Conservation (phyloP, 2,329 filamentous ascomycete species). For the Cladosporium sp. region DNA sequence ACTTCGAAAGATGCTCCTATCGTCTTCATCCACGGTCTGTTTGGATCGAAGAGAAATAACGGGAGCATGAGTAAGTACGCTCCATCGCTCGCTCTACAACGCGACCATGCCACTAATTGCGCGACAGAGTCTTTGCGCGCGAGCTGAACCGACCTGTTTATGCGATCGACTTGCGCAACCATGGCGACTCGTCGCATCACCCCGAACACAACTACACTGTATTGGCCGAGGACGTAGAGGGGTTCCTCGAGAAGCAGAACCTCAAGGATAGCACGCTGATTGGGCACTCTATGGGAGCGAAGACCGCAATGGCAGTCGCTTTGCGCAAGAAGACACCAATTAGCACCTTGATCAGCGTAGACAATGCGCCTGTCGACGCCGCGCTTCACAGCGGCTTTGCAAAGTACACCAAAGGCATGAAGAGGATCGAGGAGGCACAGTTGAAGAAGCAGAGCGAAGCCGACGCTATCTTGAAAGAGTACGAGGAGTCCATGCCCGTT, state of each 20-base stretch:
- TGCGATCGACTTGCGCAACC: slow-evolving; percentile 84
- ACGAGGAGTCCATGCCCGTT: slow-evolving; percentile 70
- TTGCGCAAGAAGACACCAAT: slow-evolving; percentile 66
- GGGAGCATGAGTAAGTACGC: slow-evolving; percentile 88
- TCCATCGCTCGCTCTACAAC: not conserved
- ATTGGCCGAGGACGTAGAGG: slow-evolving; percentile 78
- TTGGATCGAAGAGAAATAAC: slow-evolving; percentile 95
- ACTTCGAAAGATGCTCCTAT: slow-evolving; percentile 55
- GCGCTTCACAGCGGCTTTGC: slow-evolving; percentile 69
- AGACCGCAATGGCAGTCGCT: slow-evolving; percentile 84
- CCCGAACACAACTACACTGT: slow-evolving; percentile 71
- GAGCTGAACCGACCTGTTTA: slow-evolving; percentile 79
- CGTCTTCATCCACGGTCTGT: slow-evolving; percentile 85
- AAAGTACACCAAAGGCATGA: slow-evolving; percentile 81
- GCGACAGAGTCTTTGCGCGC: slow-evolving; percentile 68
- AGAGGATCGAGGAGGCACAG: slow-evolving; percentile 65
- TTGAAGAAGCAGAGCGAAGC: slow-evolving; percentile 71
- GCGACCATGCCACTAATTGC: slow-evolving; percentile 7
- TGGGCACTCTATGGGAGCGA: slow-evolving; percentile 96
- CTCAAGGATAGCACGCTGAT: slow-evolving; percentile 73
- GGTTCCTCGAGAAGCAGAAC: slow-evolving; percentile 69
- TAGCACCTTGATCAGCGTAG: slow-evolving; percentile 72
- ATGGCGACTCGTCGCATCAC: slow-evolving; percentile 82
- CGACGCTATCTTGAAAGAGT: slow-evolving; percentile 70
- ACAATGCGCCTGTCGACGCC: slow-evolving; percentile 86